A percentile compares a stretch with the other conserved stretches of the same genome.
Conservation (phyloP, 2,329 filamentous ascomycete genomes). For the Fusarium dimerum region DNA sequence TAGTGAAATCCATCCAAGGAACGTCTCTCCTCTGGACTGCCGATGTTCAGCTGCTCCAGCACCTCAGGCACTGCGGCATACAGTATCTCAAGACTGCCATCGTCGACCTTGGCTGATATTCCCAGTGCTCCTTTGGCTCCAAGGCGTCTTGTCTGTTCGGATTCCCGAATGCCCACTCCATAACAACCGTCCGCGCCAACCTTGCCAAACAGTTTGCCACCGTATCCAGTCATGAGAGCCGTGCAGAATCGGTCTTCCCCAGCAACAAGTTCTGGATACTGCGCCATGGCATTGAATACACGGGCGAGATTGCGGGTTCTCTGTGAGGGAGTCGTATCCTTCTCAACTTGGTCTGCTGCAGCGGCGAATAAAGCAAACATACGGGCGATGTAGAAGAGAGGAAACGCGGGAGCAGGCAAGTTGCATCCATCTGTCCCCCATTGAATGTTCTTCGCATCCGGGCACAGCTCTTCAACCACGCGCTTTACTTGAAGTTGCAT, state of each 20-base stretch:
- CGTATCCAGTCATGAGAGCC: slow-evolving; percentile 41
- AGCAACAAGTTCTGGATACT: slow-evolving; percentile 44
- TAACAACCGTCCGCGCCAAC: slow-evolving; percentile 52
- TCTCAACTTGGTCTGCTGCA: slow-evolving; percentile 27
- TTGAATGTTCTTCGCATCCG: slow-evolving; percentile 28
- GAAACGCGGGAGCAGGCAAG: slow-evolving; percentile 45
- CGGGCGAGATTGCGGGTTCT: slow-evolving; percentile 30
- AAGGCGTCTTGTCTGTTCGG: slow-evolving; percentile 36
- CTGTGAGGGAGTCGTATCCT: not conserved
- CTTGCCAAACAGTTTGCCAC: slow-evolving; percentile 45
- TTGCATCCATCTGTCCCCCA: slow-evolving; percentile 52
- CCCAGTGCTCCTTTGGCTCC: slow-evolving; percentile 41
- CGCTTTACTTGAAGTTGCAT: slow-evolving; percentile 41
- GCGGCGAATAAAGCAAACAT: slow-evolving; percentile 41
- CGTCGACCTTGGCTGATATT: slow-evolving; percentile 50
- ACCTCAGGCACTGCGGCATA: slow-evolving; percentile 47
- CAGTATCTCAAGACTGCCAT: slow-evolving; percentile 45
- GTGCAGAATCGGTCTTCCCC: slow-evolving; percentile 51
- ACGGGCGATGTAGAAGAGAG: slow-evolving; percentile 36
- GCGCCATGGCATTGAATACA: slow-evolving; percentile 44
- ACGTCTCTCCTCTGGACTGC: slow-evolving; percentile 30
- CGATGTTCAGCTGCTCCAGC: slow-evolving; percentile 44
- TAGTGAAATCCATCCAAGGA: slow-evolving; percentile 36
- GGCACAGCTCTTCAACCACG: slow-evolving; percentile 38
- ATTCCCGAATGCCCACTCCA: slow-evolving; percentile 43